Evolutionary conservation across 306 rosid genomes (phyloP).

Genomic region (Neltuma alba): DNA sequence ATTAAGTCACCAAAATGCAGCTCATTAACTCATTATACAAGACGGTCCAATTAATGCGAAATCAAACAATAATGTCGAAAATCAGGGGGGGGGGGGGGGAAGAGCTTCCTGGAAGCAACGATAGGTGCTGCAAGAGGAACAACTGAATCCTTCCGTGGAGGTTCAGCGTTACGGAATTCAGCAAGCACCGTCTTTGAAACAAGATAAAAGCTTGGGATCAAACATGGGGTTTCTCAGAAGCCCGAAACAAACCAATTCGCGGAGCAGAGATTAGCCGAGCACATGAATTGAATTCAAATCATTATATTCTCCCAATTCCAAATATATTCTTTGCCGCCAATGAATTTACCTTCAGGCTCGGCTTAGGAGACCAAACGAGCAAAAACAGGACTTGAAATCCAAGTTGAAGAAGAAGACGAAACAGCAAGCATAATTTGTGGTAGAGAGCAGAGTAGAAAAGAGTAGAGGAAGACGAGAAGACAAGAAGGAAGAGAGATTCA

Average conservation of each 20-base stretch:
- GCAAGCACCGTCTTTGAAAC: constrained; percentile 43
- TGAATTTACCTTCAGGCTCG: constrained; percentile 51
- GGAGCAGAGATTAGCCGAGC: constrained; percentile 47
- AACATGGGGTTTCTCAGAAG: constrained; percentile 35
- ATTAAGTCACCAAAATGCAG: neutral
- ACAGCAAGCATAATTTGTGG: constrained; percentile 58
- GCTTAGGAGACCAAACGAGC: constrained; percentile 36
- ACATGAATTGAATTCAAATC: neutral
- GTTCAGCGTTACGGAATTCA: constrained; percentile 55
- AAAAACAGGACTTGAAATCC: constrained; percentile 41
- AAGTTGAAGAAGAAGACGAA: constrained; percentile 56
- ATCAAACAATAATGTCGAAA: neutral
- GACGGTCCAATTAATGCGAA: neutral
- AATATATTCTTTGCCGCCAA: neutral
- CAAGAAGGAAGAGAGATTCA: neutral
- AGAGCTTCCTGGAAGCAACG: constrained; percentile 49
- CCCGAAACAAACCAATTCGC: constrained; percentile 48
- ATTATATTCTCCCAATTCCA: neutral
- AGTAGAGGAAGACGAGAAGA: neutral
- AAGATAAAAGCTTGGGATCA: constrained; percentile 27
- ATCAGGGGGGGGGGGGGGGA: neutral
- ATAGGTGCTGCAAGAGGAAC: constrained; percentile 55
- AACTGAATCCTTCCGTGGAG: constrained; percentile 52
- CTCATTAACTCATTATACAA: neutral
- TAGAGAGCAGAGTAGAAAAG: neutral